Conservation (phyloP, 805 yeast species). For the Cyberlindnera saturnus region DNA sequence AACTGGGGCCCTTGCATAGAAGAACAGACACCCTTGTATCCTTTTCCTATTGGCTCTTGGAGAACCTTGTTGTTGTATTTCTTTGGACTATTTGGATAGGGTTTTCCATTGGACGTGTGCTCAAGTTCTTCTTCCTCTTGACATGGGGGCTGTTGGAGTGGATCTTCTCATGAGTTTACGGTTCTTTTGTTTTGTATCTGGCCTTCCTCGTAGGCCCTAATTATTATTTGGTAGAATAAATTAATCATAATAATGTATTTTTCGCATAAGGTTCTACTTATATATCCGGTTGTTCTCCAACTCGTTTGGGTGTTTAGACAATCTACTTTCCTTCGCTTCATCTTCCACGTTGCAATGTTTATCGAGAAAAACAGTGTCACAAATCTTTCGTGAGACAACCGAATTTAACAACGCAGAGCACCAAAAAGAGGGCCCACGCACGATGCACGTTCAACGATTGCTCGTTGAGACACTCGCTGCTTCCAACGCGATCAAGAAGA, state of each 20-base stretch:
- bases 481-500: constrained; percentile 14
- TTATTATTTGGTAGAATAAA: no score
- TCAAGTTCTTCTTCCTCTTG: constrained; percentile 15
- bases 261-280: no score
- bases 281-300: no score
- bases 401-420: no score
- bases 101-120: constrained; percentile 39
- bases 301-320: no score
- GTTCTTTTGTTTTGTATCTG: no score
- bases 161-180: constrained; percentile 6
- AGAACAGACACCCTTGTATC: constrained; percentile 31
- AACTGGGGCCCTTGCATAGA: constrained; percentile 28
- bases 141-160: constrained; percentile 13
- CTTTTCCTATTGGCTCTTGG: constrained; percentile 39
- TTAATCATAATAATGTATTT: no score
- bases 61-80: constrained; percentile 44
- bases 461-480: constrained; percentile 15
- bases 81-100: constrained; percentile 53
- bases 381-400: no score
- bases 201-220: no score
- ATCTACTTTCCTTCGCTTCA: no score
- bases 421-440: not conserved
- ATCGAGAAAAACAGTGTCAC: no score
- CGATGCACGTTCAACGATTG: constrained; percentile 15
- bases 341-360: no score